Percentiles rank a stretch among this genome's conserved stretches.
These are phyloP conservation scores for Verbena officinalis DNA, from an alignment of 257 asterid genomes.

Conservation along the genomic window DNA sequence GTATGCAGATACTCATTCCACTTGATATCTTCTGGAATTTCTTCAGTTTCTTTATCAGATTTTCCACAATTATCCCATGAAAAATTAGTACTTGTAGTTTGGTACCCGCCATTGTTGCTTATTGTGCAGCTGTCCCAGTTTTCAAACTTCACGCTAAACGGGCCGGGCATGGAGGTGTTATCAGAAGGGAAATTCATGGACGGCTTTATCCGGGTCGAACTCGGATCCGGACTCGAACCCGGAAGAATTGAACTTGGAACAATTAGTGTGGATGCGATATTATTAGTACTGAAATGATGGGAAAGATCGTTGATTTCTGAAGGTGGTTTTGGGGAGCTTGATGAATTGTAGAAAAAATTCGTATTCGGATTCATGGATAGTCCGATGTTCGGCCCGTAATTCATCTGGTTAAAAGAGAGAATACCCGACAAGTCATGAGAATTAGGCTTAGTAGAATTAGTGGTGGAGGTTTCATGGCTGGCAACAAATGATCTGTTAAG, in stretches of 20 bases:
- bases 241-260: not conserved
- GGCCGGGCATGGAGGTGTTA: slow-evolving; percentile 5
- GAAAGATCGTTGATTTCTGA: slow-evolving; percentile 33
- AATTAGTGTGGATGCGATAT: not conserved
- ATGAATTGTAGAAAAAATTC: slow-evolving; percentile 39
- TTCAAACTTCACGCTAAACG: slow-evolving; percentile 34
- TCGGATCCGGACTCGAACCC: no score
- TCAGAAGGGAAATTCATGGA: slow-evolving; percentile 25
- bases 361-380: slow-evolving; percentile 43
- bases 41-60: slow-evolving; percentile 36
- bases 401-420: slow-evolving; percentile 51
- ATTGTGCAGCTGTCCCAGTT: slow-evolving; percentile 34
- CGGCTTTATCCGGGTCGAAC: slow-evolving; percentile 9
- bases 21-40: slow-evolving; percentile 49
- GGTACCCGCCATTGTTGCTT: slow-evolving; percentile 16
- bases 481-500: slow-evolving; percentile 57
- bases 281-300: slow-evolving; percentile 33
- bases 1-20: slow-evolving; percentile 81
- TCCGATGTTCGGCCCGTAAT: slow-evolving; percentile 43
- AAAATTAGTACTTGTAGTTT: slow-evolving; percentile 41
- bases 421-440: slow-evolving; percentile 44
- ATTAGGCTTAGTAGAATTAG: slow-evolving; percentile 13
- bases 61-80: slow-evolving; percentile 52
- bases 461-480: slow-evolving; percentile 44
- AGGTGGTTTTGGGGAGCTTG: slow-evolving; percentile 35